A percentile compares a stretch with the other conserved stretches of the same genome.
Conservation (phyloP, 805 yeast species). For the Suhomyces canberraensis region DNA sequence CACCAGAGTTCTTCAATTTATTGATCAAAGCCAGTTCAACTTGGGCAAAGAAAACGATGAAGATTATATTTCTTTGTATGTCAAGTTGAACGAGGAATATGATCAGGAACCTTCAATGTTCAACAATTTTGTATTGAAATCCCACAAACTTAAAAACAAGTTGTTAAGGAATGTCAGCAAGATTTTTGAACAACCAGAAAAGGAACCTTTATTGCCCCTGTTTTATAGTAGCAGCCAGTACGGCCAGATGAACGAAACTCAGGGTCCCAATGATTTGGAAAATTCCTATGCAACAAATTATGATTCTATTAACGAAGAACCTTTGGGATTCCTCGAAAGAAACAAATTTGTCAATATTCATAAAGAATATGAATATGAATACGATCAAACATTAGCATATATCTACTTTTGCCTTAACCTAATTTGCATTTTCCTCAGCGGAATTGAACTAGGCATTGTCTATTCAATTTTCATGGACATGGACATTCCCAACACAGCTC, state of each 20-base stretch:
- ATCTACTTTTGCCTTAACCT: constrained; percentile 35
- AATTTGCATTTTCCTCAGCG: constrained; percentile 35
- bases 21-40: neutral
- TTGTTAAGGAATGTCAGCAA: constrained; percentile 4
- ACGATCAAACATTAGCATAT: constrained; percentile 35
- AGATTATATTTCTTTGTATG: constrained; percentile 21
- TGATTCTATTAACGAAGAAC: constrained; percentile 35
- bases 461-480: constrained; percentile 26
- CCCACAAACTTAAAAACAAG: constrained; percentile 21
- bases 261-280: constrained; percentile 5
- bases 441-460: constrained; percentile 39
- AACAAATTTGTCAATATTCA: constrained; percentile 20
- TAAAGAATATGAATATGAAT: constrained; percentile 28
- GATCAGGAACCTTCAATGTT: constrained; percentile 14
- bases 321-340: constrained; percentile 19
- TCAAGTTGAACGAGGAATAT: constrained; percentile 17
- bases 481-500: constrained; percentile 12
- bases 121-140: constrained; percentile 19
- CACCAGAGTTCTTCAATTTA: neutral
- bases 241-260: constrained; percentile 3
- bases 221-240: constrained; percentile 1
- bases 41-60: constrained; percentile 2
- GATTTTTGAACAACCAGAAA: neutral
- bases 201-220: constrained; percentile 2
- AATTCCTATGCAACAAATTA: constrained; percentile 13